phyloP scores from a whole-genome alignment of 345 rosid genomes.

The Moringa oleifera region DNA sequence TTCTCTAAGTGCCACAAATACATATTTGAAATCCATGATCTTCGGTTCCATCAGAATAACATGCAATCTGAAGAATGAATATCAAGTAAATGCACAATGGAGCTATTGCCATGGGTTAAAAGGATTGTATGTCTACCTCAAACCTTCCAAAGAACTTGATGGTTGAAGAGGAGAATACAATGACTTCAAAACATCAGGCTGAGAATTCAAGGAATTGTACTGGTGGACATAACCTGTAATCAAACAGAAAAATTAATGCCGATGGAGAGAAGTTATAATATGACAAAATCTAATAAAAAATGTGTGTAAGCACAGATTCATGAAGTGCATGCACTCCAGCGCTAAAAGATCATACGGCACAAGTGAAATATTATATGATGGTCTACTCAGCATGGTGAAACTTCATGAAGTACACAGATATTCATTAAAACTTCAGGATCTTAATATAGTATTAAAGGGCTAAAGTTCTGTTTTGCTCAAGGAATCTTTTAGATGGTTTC shows the following conservation, averaged over 20 bases:
- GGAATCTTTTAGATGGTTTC: not conserved
- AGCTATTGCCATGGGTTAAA: not conserved
- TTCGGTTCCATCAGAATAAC: not conserved
- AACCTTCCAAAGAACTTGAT: constrained; percentile 84
- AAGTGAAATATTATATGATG: too few relatives aligned
- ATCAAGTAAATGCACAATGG: not conserved
- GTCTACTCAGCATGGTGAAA: too few relatives aligned
- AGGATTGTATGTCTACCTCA: constrained; percentile 44
- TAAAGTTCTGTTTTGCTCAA: not conserved
- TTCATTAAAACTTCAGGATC: not conserved
- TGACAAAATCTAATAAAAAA: too few relatives aligned
- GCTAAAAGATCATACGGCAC: too few relatives aligned
- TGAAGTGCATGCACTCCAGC: too few relatives aligned
- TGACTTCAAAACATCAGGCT: constrained; percentile 91
- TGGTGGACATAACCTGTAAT: constrained; percentile 73
- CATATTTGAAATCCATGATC: not conserved
- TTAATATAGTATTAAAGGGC: not conserved
- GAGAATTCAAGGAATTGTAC: constrained; percentile 78
- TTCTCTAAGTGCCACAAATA: not conserved
- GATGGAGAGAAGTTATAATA: constrained; percentile 7
- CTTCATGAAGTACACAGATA: too few relatives aligned
- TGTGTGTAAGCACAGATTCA: too few relatives aligned
- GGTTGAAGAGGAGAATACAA: constrained; percentile 94
- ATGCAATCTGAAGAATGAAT: not conserved
- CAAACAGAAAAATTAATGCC: constrained; percentile 16